Evolutionary conservation across 2,329 filamentous ascomycete species (phyloP).

Genomic region (Hymenoscyphus albidus): DNA sequence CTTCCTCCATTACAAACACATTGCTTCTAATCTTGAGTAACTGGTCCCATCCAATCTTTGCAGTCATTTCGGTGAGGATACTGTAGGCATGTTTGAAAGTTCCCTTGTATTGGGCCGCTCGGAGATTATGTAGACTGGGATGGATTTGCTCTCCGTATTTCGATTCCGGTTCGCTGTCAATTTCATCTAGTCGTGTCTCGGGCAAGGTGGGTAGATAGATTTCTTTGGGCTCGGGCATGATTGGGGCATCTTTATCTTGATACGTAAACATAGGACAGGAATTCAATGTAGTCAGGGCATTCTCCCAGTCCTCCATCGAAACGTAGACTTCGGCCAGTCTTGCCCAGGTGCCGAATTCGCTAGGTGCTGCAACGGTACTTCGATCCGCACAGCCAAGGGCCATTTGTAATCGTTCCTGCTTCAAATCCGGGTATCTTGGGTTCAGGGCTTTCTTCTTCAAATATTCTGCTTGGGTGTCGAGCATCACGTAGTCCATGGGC

Average conservation of each 20-base stretch:
- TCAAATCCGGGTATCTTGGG: slow-evolving; percentile 50
- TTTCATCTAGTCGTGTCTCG: slow-evolving; percentile 90
- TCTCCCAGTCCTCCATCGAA: slow-evolving; percentile 90
- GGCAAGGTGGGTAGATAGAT: slow-evolving; percentile 82
- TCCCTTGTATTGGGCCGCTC: slow-evolving; percentile 86
- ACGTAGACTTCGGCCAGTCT: slow-evolving; percentile 91
- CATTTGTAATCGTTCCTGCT: slow-evolving; percentile 70
- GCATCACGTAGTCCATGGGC: slow-evolving; percentile 95
- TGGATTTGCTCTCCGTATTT: slow-evolving; percentile 83
- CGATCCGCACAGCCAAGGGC: slow-evolving; percentile 91
- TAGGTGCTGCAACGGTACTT: slow-evolving; percentile 90
- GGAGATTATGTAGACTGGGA: slow-evolving; percentile 76
- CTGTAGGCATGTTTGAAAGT: slow-evolving; percentile 95
- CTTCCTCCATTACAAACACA: slow-evolving; percentile 99
- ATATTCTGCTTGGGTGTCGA: slow-evolving; percentile 92
- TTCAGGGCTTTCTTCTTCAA: slow-evolving; percentile 74
- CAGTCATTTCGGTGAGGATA: slow-evolving; percentile 90
- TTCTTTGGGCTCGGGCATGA: slow-evolving; percentile 89
- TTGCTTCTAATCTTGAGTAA: slow-evolving; percentile 90
- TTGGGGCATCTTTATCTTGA: slow-evolving; percentile 92
- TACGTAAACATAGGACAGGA: slow-evolving; percentile 99
- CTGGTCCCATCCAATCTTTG: slow-evolving; percentile 97
- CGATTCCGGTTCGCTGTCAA: slow-evolving; percentile 84
- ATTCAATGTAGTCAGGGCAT: slow-evolving; percentile 90
- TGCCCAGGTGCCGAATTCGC: slow-evolving; percentile 97